Percentiles rank a stretch among this genome's conserved stretches.
phyloP scores from a whole-genome alignment of 192 early-diverging fungal species.

The Entomortierella chlamydospora region DNA sequence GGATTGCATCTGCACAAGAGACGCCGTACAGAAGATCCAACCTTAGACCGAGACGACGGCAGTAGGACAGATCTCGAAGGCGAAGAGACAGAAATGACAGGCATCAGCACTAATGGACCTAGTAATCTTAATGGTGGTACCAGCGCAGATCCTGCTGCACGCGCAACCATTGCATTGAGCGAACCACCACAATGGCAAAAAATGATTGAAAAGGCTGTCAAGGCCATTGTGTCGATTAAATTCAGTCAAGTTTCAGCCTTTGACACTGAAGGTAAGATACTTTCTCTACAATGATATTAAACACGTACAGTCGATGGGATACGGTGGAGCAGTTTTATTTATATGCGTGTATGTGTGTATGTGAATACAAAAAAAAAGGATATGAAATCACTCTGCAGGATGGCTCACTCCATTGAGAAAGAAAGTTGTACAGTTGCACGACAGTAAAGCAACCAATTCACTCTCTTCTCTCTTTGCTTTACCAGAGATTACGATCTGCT shows the following conservation, averaged over 20 bases:
- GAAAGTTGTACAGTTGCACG: too few species aligned
- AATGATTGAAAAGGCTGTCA: slow-evolving; percentile 74
- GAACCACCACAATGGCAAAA: slow-evolving; percentile 76
- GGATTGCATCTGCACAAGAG: slow-evolving; percentile 51
- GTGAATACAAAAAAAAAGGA: too few species aligned
- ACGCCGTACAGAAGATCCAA: slow-evolving; percentile 47
- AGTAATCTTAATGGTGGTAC: background rate
- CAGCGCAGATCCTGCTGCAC: slow-evolving; percentile 12
- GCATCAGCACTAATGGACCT: background rate
- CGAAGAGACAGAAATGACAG: slow-evolving; percentile 25
- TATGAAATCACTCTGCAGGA: too few species aligned
- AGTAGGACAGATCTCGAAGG: slow-evolving; percentile 35
- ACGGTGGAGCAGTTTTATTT: too few species aligned
- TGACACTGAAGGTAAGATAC: slow-evolving; percentile 74
- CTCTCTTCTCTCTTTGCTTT: too few species aligned
- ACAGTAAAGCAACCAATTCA: too few species aligned
- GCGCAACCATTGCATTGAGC: slow-evolving; percentile 27
- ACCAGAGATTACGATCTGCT: too few species aligned
- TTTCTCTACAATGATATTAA: background rate
- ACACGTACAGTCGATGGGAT: too few species aligned
- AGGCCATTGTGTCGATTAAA: slow-evolving; percentile 80
- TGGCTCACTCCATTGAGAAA: too few species aligned
- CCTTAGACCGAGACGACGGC: slow-evolving; percentile 35
- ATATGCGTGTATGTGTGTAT: too few species aligned
- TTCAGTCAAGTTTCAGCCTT: slow-evolving; percentile 82